Percentiles rank a stretch among this genome's conserved stretches.
Conservation (phyloP, 2,329 filamentous ascomycete species). For the Knoxdaviesia proteae region DNA sequence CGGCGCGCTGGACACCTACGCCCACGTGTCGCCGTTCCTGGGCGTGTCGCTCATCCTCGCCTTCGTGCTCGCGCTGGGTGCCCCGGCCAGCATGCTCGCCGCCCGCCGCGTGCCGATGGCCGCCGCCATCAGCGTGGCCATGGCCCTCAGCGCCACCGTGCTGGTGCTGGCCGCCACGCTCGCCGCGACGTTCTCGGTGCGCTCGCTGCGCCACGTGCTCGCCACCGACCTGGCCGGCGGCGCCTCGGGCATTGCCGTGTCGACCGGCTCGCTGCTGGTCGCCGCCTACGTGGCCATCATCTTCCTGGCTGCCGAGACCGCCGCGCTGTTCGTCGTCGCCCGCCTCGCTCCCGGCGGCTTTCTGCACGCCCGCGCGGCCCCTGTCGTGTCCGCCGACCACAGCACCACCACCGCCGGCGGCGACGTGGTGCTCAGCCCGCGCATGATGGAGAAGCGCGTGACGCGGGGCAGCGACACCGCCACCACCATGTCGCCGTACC, state of each 20-base stretch:
- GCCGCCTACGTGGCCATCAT: background rate
- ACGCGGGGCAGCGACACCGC: no score
- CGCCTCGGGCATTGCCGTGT: background rate
- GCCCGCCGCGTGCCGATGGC: background rate
- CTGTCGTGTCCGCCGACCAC: no score
- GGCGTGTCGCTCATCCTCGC: conserved; percentile 11
- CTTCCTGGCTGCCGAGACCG: background rate
- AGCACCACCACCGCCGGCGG: no score
- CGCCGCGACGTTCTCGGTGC: background rate
- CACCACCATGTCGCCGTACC: no score
- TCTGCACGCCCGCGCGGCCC: no score
- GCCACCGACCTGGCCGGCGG: background rate
- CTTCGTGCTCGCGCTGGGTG: conserved; percentile 7
- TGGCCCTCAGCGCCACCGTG: background rate
- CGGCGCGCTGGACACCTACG: conserved; percentile 10
- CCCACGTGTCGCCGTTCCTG: conserved; percentile 10
- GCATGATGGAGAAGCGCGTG: no score
- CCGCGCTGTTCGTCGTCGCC: no score
- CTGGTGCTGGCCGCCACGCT: background rate
- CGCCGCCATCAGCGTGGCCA: background rate
- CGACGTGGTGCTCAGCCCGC: no score
- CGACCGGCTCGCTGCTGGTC: background rate
- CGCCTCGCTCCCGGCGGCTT: background rate
- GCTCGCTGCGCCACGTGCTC: background rate
- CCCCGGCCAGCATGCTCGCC: conserved; percentile 3